Evolutionary conservation across 1,284 basidiomycete genomes (phyloP), one percentile per base, ranked within the genome.

Genomic region (Taiwanofungus camphoratus): DNA sequence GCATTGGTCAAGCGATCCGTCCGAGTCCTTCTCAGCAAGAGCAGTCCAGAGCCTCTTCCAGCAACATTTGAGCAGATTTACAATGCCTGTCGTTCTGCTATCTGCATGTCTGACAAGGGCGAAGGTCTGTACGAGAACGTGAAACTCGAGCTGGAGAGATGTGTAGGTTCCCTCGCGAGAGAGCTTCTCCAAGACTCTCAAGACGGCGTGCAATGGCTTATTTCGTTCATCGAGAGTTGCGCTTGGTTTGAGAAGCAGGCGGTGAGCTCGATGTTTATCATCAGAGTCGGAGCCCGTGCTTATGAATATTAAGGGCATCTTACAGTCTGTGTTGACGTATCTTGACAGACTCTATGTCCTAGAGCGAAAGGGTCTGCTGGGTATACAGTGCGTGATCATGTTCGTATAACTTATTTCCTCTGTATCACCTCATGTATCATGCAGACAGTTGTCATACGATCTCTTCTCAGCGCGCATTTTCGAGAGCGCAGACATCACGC

Each of bases 231-330:
- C 2, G 60, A 66, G 12, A 56, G 60, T 0, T 81, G 79, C 53
- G 62, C 66, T 16, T 84, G 79, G 81, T 84, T 82, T 36, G 77
- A 84, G 53, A 62, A 60, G 24, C 70, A 73, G 53, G 69, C 83
- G 49, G 82, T 84, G 56, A 61, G 82, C 16, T 32, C 7, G 22
- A 12, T 16, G 9, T 21, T 22, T 0, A 18, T 34, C 9, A n/a
- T 5, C n/a, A n/a, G n/a, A n/a, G 19, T 41, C 16, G 5, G 22
- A 20, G 11, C 16, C 7, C 7, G 7, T 16, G 9, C 9, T 33
- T 16, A 18, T 12, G 7, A 9, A 16, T 12, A 15, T 21, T 5
- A 41, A 83, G 79, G 61, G 61, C 4, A 59, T 82, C 7, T 52
- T 86, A 7, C 63, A 70, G 51, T 79, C 78, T 0, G 56, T 84